Evolutionary conservation across 2,329 filamentous ascomycete species (phyloP), one percentile per base, ranked within the genome.

Genomic region (Calycina herbarum): DNA sequence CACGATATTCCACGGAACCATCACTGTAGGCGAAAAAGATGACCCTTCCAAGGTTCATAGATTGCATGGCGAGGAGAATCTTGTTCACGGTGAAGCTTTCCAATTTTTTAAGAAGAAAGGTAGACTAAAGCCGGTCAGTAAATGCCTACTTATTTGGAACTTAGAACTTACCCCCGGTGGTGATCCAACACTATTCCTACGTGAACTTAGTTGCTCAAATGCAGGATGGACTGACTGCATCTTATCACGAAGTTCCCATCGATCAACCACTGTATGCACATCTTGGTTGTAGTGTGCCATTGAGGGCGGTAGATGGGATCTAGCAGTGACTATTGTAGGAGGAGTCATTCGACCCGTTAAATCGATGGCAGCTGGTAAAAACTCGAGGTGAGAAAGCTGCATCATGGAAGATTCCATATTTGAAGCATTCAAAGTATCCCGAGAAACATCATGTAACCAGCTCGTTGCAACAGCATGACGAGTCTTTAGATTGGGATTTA

Each of bases 1-100:
- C 91, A 64, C 92, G 87, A 76, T 94, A 92, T 71, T 95, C 89
- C 3, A 96, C 82, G 0, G 88, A 90, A 11, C 94, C 92, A 75
- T 97, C 93, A 67, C 91, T 91, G 71, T 92, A 92, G 31, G 85
- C 84, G 66, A 97, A 82, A 35, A 89, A 88, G 2, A 97, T 69
- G 1, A 90, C 82, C 66, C 87, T 92, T 59, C 91, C 90, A 66
- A 89, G 87, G 71, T 90, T 89, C 20, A 91, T 82, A 2, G 87
- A 80, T 58, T 89, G 85, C 35, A 95, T 80, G 0, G 86, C 85
- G 48, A 97, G 78, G 1, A 94, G 80, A 29, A 91, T 83, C 75
- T 92, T 93, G 70, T 90, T 86, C 38, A 91, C 81, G 17, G 86
- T 77, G 7, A 92, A 82, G 60, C 94, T 87, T 1, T 91, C 85